Base-by-base conservation (phyloP, 345 rosid species). In the Capsella bursapastoris region DNA sequence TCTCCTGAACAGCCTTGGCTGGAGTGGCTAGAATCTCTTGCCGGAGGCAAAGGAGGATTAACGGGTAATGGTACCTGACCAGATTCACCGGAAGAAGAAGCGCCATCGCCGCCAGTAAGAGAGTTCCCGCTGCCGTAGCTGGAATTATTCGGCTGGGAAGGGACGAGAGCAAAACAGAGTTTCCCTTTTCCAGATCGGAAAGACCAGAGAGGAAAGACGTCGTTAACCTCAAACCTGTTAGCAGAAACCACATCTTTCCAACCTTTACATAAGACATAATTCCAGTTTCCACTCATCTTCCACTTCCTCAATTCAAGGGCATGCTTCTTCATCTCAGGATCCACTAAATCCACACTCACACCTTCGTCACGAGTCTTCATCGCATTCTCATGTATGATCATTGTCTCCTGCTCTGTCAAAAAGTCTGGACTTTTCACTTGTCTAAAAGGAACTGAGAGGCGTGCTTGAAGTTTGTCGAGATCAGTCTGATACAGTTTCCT, bases 251-350 rank as follows among this genome's bases (percentile, higher is more conserved):
- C 76, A 8, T 43, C 1, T 12, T 63, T 72, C 76, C 76, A 72
- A 63, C 35, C 28, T 53, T 3, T 27, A 53, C 25, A 63, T 2
- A 72, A 3, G 31, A 31, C 63, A 27, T 52, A 72, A 12, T 2
- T 18, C 57, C 37, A 63, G 6, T 32, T 5, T 2, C 8, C 34
- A 53, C 38, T 32, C 7, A 64, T 53, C 37, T 32, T 6, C 63
- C 76, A 43, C 63, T 45, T 72, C 76, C 47, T 72, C 15, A 72
- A n/a, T 0, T 63, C 45, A 72, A 63, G 44, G 5, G 2, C 52
- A 52, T 72, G 53, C 27, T 13, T 18, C 0, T 14, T 5, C 5
- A 8, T 3, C 34, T 1, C 1, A 62, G 62, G 76, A 62, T 72
- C 76, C 50, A 62, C 52, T 15, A 72, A 41, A 43, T 28, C 53